Evolutionary conservation across 257 asterid species (phyloP), one percentile per base, ranked within the genome.

Genomic region (Lycium barbarum): DNA sequence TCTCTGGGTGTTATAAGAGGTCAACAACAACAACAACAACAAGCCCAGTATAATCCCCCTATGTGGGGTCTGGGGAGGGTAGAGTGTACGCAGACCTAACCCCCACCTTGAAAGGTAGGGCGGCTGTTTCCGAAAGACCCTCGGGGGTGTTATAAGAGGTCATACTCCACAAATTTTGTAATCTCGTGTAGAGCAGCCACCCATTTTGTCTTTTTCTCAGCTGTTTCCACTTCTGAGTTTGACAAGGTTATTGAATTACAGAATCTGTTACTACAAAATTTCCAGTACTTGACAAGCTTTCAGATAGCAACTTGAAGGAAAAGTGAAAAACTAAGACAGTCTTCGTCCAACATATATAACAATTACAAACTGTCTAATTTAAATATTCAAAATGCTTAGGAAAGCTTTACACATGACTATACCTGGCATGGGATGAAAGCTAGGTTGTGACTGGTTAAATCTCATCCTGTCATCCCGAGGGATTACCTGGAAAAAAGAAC

Each of bases 381-480:
- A 53, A 53, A 53, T 66, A 51, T 20, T 78, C 33, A 53, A 78
- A 76, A 78, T 5, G 26, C 33, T 78, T 78, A 4, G 20, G 54
- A 71, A 71, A 78, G 66, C 9, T 53, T 53, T 14, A 78, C 26
- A 53, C 65, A 78, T 78, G 82, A 33, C 15, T 83, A 83, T 90
- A 96, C 99, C 98, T 61, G 93, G 81, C 87, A 90, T 91, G 58
- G 95, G 86, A 72, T 83, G 93, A 87, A 89, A 91, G 85, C 89
- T 88, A 79, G 95, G 87, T 68, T 78, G 80, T 57, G 95, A 82
- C 84, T 92, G 97, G 87, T 94, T 91, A 82, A 91, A 88, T 85
- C 94, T 92, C 85, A 89, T 84, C 84, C 89, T 90, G 81, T 92
- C 98, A 43, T 90, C 99, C 89, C 98, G 90, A 40, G 93, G 91